Base-by-base conservation (phyloP, 441 rosid species). In the Adansonia madagascariensis region DNA sequence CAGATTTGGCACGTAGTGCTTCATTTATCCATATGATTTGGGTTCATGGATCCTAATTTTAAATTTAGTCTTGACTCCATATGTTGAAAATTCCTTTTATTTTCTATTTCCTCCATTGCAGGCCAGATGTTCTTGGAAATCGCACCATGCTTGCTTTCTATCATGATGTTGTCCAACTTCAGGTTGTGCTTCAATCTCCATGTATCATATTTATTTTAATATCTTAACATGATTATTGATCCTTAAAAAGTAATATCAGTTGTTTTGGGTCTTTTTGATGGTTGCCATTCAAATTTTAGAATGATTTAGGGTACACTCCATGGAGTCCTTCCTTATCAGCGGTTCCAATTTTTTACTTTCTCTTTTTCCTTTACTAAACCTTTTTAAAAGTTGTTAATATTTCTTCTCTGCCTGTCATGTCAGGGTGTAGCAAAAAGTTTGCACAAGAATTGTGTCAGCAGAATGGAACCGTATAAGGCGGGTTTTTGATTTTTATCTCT, bases 111-210 rank as follows among this genome's bases (percentile, higher is more conserved):
- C 79, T 82, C 77, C 75, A 56, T 85, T 88, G 82, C 92, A 95
- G 99, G 95, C 87, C 82, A 64, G 97, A 95, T 82, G 64, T 95
- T 70, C 84, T 68, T 82, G 94, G 94, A 84, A 84, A 89, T 52
- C 81, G 80, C 77, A 89, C 95, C 63, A 90, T 94, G 91, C 84
- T 85, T 70, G 86, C 94, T 78, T 92, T 92, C 86, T 95, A 94
- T 82, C 84, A 61, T 57, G 86, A 89, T 74, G 93, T 94, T 78
- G 86, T 89, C 76, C 77, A 80, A 50, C 95, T 95, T 71, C 97
- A 92, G 99, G 98, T 95, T 79, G 68, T 76, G 75, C 80, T 75
- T 69, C 59, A 27, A 31, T 79, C 71, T 67, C 47, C 69, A 22
- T 8, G 70, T 31, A 0, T 22, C n/a, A 14, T 56, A 8, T 8